Evolutionary conservation across 768 basidiomycete genomes (phyloP), one percentile per base, ranked within the genome.

Genomic region (Boletellus emodensis): DNA sequence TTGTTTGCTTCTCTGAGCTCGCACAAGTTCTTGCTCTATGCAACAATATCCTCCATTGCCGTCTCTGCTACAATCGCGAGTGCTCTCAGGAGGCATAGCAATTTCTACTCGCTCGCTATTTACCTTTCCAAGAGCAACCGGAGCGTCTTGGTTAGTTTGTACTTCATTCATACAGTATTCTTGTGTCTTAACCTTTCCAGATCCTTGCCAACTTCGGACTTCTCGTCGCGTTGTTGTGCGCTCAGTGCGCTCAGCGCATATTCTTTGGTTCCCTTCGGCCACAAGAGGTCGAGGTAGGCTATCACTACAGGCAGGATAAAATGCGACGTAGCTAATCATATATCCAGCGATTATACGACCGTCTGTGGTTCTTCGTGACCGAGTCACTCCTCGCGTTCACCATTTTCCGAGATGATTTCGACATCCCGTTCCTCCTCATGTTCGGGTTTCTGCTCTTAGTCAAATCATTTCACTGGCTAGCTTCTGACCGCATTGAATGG

Each of bases 401-500:
- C 33, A 98, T 98, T 58, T 99, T 99, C 72, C 81, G 94, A 52
- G 91, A 94, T 68, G 91, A 93, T 67, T 94, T 95, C 65, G 91
- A 94, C 68, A 79, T 85, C n/a, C 81, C 85, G 4, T 97, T 98
- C 65, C 87, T 87, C 40, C 72, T 94, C 58, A 92, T 95, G 86
- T 98, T 98, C 64, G 87, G 88, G n/a, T 83, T 92, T 61, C 73
- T 99, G 11, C 80, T 97, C 14, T 95, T 96, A 57, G 79, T 96
- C 58, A 98, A 97, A 66, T 94, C 92, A 40, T 98, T 98, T 71
- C 96, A 99, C 66, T 99, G 96, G 96, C 79, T 99, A 30, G 83
- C 94, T 50, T 81, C 84, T 6, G 96, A 98, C 68, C 82, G 96
- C 43, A 89, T 99, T 46, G 96, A 99, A 81, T 94, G 91, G 82